Conservation (phyloP, 805 yeast genomes). For the Pichia phayaonensis region DNA sequence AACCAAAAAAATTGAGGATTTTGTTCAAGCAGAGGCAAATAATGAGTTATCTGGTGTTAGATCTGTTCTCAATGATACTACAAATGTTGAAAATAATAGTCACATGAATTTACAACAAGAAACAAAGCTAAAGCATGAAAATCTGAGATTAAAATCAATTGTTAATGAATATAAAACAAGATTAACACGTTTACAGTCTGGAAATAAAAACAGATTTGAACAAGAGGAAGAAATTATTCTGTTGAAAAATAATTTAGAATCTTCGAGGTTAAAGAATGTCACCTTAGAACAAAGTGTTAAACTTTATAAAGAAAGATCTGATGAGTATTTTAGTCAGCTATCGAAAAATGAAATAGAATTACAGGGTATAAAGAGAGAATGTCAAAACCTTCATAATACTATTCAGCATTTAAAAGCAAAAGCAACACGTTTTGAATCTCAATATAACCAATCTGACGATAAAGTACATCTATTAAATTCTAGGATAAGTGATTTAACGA, state of each 20-base stretch:
- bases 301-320: constrained; percentile 64
- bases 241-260: constrained; percentile 49
- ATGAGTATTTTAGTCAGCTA: constrained; percentile 61
- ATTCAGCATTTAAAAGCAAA: constrained; percentile 41
- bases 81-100: constrained; percentile 8
- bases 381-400: constrained; percentile 45
- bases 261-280: constrained; percentile 45
- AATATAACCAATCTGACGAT: constrained; percentile 45
- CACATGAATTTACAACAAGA: constrained; percentile 16
- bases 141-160: constrained; percentile 28
- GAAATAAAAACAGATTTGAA: constrained; percentile 22
- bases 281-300: constrained; percentile 50
- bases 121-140: constrained; percentile 26
- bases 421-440: constrained; percentile 42
- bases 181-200: constrained; percentile 24
- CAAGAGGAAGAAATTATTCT: constrained; percentile 34
- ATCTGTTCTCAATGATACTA: constrained; percentile 6
- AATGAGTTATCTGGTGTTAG: constrained; percentile 9
- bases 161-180: constrained; percentile 30
- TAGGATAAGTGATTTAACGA: constrained; percentile 45
- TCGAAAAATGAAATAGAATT: constrained; percentile 76
- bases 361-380: constrained; percentile 54
- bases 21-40: background rate
- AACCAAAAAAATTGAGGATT: constrained; percentile 28
- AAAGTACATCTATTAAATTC: constrained; percentile 45